A percentile compares a stretch with the other conserved stretches of the same genome.
These are phyloP conservation scores for Draba incana DNA, from an alignment of 345 rosid genomes.

Conservation along the genomic window DNA sequence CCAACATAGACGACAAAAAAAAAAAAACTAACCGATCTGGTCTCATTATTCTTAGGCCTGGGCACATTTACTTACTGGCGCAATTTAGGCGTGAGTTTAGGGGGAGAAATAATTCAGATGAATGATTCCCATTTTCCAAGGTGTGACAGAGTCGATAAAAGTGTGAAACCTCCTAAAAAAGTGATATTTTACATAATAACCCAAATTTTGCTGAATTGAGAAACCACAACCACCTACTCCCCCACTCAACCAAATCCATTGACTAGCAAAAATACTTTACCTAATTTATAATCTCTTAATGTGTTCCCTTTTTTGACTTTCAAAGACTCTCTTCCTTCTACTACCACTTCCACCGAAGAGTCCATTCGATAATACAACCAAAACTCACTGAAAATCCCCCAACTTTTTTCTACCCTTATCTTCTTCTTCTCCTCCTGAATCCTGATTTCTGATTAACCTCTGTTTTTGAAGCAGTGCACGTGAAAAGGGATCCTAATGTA, in stretches of 20 bases:
- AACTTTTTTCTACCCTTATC: constrained; percentile 29
- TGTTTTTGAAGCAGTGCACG: constrained; percentile 33
- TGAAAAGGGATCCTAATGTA: constrained; percentile 37
- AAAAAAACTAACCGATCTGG: too few species aligned
- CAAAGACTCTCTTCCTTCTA: constrained; percentile 30
- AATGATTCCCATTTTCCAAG: constrained; percentile 38
- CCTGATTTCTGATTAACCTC: constrained; percentile 31
- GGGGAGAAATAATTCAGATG: constrained; percentile 9
- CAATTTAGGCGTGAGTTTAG: constrained; percentile 29
- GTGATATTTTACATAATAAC: constrained; percentile 15
- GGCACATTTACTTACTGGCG: background rate
- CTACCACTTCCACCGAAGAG: constrained; percentile 18
- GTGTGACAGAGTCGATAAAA: constrained; percentile 31
- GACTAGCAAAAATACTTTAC: constrained; percentile 29
- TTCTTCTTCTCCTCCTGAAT: constrained; percentile 28
- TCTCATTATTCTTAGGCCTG: too few species aligned
- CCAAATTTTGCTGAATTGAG: constrained; percentile 33
- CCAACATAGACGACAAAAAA: too few species aligned
- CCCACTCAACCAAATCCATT: constrained; percentile 48
- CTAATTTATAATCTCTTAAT: constrained; percentile 29
- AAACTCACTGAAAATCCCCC: constrained; percentile 22
- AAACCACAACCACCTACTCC: constrained; percentile 45
- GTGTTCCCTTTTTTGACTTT: constrained; percentile 30
- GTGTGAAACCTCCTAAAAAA: constrained; percentile 28
- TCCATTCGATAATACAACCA: constrained; percentile 37